These are phyloP conservation scores for Rhizophagus clarus DNA, from an alignment of 192 early-diverging fungal genomes.

Conservation along the genomic window DNA sequence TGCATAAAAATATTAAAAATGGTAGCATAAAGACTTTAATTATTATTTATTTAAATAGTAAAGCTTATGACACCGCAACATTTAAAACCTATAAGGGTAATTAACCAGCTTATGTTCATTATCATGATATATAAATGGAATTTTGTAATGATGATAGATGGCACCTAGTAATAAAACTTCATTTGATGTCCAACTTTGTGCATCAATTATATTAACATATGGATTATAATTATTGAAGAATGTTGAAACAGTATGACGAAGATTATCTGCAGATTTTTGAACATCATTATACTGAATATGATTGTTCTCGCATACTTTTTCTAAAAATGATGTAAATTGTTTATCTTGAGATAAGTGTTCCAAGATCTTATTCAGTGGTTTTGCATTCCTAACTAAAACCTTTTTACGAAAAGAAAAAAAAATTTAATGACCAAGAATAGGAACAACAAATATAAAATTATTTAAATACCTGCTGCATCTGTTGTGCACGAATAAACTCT, in stretches of 20 bases:
- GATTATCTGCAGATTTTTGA: not conserved
- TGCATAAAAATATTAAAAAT: too few species aligned
- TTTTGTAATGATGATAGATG: not conserved
- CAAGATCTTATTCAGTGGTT: not conserved
- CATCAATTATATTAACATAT: not conserved
- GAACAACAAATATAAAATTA: too few species aligned
- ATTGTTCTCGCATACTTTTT: constrained; percentile 1
- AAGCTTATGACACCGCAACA: too few species aligned
- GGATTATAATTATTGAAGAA: not conserved
- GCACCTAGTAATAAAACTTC: not conserved
- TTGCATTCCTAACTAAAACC: not conserved
- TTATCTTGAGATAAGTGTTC: not conserved
- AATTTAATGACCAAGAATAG: not conserved
- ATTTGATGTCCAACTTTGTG: not conserved
- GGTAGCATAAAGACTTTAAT: too few species aligned
- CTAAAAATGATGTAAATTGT: not conserved
- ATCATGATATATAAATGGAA: constrained; percentile 8
- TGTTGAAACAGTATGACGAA: not conserved
- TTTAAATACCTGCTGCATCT: too few species aligned
- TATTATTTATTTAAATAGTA: too few species aligned
- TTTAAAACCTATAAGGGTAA: not conserved
- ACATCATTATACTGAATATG: not conserved
- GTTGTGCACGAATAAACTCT: too few species aligned
- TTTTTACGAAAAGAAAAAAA: not conserved
- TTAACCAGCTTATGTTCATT: not conserved